Evolutionary conservation across 495 filamentous ascomycete species (phyloP).

Genomic region (Annulohypoxylon stygium): DNA sequence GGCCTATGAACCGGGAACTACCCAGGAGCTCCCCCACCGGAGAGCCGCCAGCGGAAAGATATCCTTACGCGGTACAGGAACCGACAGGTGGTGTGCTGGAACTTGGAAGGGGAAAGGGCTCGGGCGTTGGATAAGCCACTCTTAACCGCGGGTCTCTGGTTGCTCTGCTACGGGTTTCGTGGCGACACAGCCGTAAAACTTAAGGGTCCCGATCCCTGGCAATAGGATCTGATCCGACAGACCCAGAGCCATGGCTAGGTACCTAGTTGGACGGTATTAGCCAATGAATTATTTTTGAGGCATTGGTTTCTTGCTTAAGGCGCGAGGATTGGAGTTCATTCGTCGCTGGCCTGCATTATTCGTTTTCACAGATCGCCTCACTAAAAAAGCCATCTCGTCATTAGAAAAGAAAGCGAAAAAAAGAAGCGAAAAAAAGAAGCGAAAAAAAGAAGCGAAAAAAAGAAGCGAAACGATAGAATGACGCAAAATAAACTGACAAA

Average conservation of each 20-base stretch:
- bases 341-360: neutral
- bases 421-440: neutral
- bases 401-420: too few relatives aligned
- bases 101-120: neutral
- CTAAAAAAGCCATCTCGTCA: too few relatives aligned
- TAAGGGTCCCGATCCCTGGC: neutral
- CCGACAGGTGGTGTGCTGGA: neutral
- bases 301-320: neutral
- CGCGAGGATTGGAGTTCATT: neutral
- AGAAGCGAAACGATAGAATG: neutral
- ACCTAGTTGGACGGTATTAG: neutral
- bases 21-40: neutral
- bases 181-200: neutral
- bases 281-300: neutral
- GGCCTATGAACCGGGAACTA: neutral
- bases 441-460: neutral
- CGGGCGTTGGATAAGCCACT: neutral
- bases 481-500: neutral
- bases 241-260: neutral
- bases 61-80: neutral
- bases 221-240: constrained; percentile 4
- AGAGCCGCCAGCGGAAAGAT: neutral
- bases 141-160: neutral
- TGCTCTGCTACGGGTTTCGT: neutral
- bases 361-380: too few relatives aligned